phyloP scores from a whole-genome alignment of 441 rosid genomes.

The Jatropha podagrica region DNA sequence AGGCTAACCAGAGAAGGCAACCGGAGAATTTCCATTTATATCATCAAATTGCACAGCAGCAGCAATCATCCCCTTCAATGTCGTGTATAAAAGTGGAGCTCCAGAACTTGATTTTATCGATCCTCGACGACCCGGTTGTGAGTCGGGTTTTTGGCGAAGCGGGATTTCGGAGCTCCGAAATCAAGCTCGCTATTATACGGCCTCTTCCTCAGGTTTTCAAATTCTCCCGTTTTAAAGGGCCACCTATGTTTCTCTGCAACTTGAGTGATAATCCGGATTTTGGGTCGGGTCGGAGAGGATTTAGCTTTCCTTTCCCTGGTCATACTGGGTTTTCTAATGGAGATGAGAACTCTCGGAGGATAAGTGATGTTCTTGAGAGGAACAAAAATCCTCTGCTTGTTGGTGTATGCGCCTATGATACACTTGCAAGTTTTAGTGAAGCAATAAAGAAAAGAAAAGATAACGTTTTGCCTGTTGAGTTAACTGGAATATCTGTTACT shows the following conservation, averaged over 20 bases:
- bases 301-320: conserved; percentile 43
- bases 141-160: conserved; percentile 89
- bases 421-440: conserved; percentile 48
- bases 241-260: conserved; percentile 63
- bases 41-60: conserved; percentile 50
- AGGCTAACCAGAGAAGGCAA: conserved; percentile 81
- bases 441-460: conserved; percentile 38
- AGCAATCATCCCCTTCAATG: conserved; percentile 33
- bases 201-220: conserved; percentile 66
- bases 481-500: conserved; percentile 41
- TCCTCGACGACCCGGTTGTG: conserved; percentile 88
- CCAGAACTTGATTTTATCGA: conserved; percentile 69
- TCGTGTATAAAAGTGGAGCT: conserved; percentile 76
- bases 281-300: conserved; percentile 41
- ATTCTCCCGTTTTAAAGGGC: conserved; percentile 46
- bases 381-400: conserved; percentile 67
- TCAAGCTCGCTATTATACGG: conserved; percentile 73
- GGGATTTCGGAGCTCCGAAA: conserved; percentile 84
- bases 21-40: conserved; percentile 81
- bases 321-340: conserved; percentile 34
- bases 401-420: conserved; percentile 55
- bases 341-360: conserved; percentile 53
- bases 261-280: conserved; percentile 36
- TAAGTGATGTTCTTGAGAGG: conserved; percentile 51
- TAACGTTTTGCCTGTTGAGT: conserved; percentile 31